A percentile compares a stretch with the other conserved stretches of the same genome.
These are phyloP conservation scores for Quercus wislizeni DNA, from an alignment of 306 rosid species.

Conservation along the genomic window DNA sequence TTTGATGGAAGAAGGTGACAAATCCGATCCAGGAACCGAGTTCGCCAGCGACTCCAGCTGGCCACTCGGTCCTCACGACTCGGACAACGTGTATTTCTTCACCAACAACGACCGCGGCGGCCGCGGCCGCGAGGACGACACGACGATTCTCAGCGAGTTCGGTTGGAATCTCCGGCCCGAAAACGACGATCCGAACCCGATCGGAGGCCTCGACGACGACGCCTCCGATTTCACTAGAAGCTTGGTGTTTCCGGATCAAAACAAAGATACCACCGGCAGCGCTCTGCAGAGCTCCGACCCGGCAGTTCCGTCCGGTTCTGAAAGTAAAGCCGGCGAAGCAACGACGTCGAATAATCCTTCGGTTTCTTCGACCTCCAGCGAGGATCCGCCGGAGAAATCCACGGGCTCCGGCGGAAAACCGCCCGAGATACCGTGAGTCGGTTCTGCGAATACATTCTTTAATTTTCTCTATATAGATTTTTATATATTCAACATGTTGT, in stretches of 20 bases:
- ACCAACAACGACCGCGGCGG: slow-evolving; percentile 33
- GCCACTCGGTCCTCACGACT: slow-evolving; percentile 34
- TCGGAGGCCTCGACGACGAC: slow-evolving; percentile 26
- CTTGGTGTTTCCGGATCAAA: background rate
- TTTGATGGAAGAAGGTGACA: slow-evolving; percentile 36
- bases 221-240: slow-evolving; percentile 29
- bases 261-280: background rate
- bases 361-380: slow-evolving; percentile 78
- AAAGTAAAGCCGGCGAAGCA: slow-evolving; percentile 6
- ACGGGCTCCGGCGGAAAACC: slow-evolving; percentile 62
- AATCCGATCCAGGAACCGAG: slow-evolving; percentile 42
- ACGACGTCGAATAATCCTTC: slow-evolving; percentile 58
- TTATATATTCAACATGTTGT: background rate
- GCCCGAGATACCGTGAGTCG: slow-evolving; percentile 83
- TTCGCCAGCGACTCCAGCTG: slow-evolving; percentile 49
- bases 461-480: background rate
- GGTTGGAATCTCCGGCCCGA: slow-evolving; percentile 61
- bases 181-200: slow-evolving; percentile 25
- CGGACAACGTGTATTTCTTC: slow-evolving; percentile 41
- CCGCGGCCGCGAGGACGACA: slow-evolving; percentile 9
- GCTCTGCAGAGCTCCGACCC: slow-evolving; percentile 22
- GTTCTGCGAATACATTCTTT: slow-evolving; percentile 14
- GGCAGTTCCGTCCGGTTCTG: slow-evolving; percentile 30
- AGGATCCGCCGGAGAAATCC: slow-evolving; percentile 73
- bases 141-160: slow-evolving; percentile 55